Conservation (phyloP, 495 filamentous ascomycete genomes). For the Lasiosphaeria ovina region DNA sequence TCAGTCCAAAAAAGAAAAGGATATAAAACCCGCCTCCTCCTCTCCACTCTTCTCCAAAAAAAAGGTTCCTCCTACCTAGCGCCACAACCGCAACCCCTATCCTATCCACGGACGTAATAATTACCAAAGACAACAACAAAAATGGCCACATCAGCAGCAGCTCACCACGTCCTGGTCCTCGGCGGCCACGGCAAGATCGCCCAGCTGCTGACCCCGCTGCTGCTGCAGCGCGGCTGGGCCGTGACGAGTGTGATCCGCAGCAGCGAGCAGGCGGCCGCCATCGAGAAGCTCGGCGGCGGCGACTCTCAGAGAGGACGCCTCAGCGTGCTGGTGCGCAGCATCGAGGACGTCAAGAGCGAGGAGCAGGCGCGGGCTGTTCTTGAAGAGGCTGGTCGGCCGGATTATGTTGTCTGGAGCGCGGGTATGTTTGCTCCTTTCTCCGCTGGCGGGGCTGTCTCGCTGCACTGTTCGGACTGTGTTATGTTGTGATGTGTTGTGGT, state of each 20-base stretch:
- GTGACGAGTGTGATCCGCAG: conserved; percentile 77
- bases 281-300: conserved; percentile 48
- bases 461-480: no score
- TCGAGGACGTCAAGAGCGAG: conserved; percentile 66
- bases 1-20: no score
- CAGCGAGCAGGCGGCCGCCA: conserved; percentile 60
- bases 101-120: no score
- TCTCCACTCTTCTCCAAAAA: no score
- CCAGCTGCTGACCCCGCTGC: conserved; percentile 71
- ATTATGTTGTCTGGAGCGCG: conserved; percentile 79
- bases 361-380: conserved; percentile 61
- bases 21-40: no score
- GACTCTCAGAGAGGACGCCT: conserved; percentile 43
- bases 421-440: conserved; percentile 42
- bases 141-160: conserved; percentile 12
- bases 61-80: no score
- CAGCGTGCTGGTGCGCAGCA: conserved; percentile 61
- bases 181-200: conserved; percentile 81
- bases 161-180: conserved; percentile 63
- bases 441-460: no score
- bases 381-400: conserved; percentile 52
- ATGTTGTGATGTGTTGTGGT: no score
- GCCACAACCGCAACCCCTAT: no score
- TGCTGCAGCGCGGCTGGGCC: conserved; percentile 68
- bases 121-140: conserved; percentile 14